These are phyloP conservation scores for Lophiotrema nucula DNA, from an alignment of 495 filamentous ascomycete genomes.

Conservation along the genomic window DNA sequence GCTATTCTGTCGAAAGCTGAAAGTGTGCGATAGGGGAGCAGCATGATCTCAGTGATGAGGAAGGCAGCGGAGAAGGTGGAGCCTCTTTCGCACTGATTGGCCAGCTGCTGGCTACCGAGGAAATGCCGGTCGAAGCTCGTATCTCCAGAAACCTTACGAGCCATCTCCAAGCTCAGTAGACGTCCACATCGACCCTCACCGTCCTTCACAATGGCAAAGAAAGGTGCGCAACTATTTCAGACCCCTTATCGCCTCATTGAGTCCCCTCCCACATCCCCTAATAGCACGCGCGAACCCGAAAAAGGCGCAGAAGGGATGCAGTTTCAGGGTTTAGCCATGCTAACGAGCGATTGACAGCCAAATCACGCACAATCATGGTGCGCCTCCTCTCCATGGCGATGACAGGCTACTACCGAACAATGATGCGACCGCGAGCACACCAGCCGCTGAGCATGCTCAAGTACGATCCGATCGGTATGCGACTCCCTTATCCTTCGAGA, in stretches of 20 bases:
- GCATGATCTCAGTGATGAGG: too few species aligned
- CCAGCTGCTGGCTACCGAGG: not conserved
- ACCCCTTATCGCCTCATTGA: too few species aligned
- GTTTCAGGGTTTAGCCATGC: too few species aligned
- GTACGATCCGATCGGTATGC: conserved; percentile 95
- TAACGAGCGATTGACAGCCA: conserved; percentile 70
- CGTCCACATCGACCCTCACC: not conserved
- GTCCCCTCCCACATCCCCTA: too few species aligned
- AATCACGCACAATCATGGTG: conserved; percentile 87
- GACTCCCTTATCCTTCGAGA: not conserved
- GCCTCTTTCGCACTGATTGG: not conserved
- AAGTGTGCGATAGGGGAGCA: too few species aligned
- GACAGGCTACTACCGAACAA: conserved; percentile 94
- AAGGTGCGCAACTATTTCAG: too few species aligned
- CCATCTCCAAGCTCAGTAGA: too few species aligned
- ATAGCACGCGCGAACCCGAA: too few species aligned
- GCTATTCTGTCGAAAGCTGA: too few species aligned
- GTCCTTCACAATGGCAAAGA: conserved; percentile 53
- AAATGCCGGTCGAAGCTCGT: not conserved
- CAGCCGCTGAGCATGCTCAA: conserved; percentile 94
- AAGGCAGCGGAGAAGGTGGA: too few species aligned
- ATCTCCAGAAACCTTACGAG: not conserved
- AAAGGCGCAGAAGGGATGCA: too few species aligned
- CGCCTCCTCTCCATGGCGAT: conserved; percentile 97
- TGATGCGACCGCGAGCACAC: conserved; percentile 75